phyloP scores from a whole-genome alignment of 257 asterid genomes.

The Asclepias syriaca region DNA sequence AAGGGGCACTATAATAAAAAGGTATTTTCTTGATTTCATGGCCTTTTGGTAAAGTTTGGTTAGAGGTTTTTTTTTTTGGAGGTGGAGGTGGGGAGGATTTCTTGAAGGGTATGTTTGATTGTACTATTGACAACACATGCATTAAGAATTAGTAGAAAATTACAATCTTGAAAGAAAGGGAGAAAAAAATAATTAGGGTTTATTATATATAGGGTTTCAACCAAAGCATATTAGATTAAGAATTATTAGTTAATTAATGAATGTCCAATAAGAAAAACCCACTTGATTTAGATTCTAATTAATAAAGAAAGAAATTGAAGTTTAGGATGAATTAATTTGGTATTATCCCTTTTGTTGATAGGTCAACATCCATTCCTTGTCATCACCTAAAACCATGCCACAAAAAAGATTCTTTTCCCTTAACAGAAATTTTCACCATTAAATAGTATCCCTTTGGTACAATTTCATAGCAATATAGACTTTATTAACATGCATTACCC shows the following conservation, averaged over 20 bases:
- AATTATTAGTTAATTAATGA: constrained; percentile 11
- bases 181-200: neutral
- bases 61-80: neutral
- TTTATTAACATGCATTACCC: constrained; percentile 24
- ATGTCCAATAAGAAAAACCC: constrained; percentile 20
- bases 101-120: neutral
- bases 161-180: neutral
- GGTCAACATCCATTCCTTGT: constrained; percentile 48
- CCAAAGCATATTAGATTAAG: constrained; percentile 20
- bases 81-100: neutral
- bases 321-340: constrained; percentile 44
- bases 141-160: neutral
- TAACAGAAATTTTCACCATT: constrained; percentile 13
- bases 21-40: constrained; percentile 10
- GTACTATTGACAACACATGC: constrained; percentile 8
- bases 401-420: constrained; percentile 26
- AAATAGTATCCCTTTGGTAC: constrained; percentile 14
- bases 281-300: constrained; percentile 24
- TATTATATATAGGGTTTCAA: constrained; percentile 7
- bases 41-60: neutral
- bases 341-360: constrained; percentile 40
- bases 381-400: constrained; percentile 40
- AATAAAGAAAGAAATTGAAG: constrained; percentile 18
- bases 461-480: constrained; percentile 14
- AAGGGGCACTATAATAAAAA: neutral